Percentiles rank a stretch among this genome's conserved stretches.
Conservation (phyloP, 2,329 filamentous ascomycete genomes). For the Endocalyx cinctus region DNA sequence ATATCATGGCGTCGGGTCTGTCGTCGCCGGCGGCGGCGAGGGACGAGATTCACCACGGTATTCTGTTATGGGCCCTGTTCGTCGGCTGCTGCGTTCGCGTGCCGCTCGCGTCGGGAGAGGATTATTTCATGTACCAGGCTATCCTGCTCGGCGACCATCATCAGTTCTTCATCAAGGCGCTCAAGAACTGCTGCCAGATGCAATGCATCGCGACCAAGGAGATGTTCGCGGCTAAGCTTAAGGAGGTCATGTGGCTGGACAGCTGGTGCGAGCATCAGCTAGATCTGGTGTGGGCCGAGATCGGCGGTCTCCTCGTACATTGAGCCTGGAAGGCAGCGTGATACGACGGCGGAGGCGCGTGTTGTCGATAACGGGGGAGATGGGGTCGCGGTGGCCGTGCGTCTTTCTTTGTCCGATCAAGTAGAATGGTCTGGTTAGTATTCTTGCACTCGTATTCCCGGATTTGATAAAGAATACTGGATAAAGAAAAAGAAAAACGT, state of each 20-base stretch:
- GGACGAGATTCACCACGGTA: conserved; percentile 23
- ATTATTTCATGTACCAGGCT: conserved; percentile 10
- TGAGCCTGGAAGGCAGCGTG: too few species aligned
- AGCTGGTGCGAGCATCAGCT: conserved; percentile 28
- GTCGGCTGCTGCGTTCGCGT: conserved; percentile 26
- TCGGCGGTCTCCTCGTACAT: conserved; percentile 13
- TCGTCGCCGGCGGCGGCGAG: background rate
- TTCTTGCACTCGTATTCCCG: too few species aligned
- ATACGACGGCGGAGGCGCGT: too few species aligned
- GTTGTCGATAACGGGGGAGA: too few species aligned
- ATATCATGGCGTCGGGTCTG: too few species aligned
- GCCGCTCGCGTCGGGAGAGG: conserved; percentile 9
- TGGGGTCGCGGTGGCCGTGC: too few species aligned
- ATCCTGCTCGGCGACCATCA: conserved; percentile 18
- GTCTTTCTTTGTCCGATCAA: too few species aligned
- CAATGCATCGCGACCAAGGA: conserved; percentile 21
- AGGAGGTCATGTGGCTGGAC: conserved; percentile 24
- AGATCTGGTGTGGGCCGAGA: conserved; percentile 22
- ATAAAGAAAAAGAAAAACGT: too few species aligned
- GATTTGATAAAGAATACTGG: too few species aligned
- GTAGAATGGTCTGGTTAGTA: too few species aligned
- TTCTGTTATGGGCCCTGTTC: conserved; percentile 28
- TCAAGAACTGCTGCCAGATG: conserved; percentile 21
- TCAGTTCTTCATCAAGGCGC: conserved; percentile 24
- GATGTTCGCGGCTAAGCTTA: conserved; percentile 17